Evolutionary conservation across 345 rosid species (phyloP).

Genomic region (Brassica rapa): DNA sequence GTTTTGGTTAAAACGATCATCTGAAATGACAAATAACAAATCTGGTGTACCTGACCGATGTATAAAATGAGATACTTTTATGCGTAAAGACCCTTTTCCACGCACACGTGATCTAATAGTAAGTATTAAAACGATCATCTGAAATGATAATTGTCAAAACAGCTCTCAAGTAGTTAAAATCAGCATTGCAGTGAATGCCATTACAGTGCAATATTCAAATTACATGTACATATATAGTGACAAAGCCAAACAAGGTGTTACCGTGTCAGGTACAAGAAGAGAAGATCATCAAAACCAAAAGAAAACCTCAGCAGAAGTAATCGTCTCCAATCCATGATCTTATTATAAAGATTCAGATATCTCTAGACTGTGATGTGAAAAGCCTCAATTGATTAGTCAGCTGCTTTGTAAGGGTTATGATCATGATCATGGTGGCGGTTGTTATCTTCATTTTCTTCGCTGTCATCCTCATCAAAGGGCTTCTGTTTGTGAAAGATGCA

Average conservation of each 20-base stretch:
- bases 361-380: background rate
- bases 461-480: conserved; percentile 86
- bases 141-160: background rate
- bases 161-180: background rate
- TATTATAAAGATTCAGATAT: conserved; percentile 7
- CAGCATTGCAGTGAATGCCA: background rate
- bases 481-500: conserved; percentile 96
- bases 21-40: too few relatives aligned
- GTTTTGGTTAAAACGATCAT: background rate
- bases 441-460: too few relatives aligned
- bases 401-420: conserved; percentile 32
- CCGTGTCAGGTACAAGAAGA: background rate
- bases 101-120: background rate
- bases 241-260: conserved; percentile 4
- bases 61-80: background rate
- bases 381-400: conserved; percentile 10
- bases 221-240: conserved; percentile 22
- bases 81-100: background rate
- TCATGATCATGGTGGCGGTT: conserved; percentile 39
- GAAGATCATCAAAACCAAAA: background rate
- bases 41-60: background rate
- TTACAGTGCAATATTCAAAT: conserved; percentile 22
- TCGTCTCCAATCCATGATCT: conserved; percentile 4
- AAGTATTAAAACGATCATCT: background rate
- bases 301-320: background rate